Conservation (phyloP, 2,329 filamentous ascomycete species). For the Penicillium sp. region DNA sequence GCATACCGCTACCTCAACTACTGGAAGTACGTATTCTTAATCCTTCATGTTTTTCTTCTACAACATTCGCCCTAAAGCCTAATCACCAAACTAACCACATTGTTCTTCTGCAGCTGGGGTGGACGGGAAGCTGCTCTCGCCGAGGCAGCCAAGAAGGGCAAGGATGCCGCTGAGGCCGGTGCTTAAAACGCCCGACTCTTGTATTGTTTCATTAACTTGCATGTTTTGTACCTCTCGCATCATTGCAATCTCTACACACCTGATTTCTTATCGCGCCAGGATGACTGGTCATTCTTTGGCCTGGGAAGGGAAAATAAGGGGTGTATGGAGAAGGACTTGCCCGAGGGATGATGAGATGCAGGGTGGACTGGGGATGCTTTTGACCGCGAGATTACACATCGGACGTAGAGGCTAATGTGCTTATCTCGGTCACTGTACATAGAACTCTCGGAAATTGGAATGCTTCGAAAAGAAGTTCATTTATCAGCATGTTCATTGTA, state of each 20-base stretch:
- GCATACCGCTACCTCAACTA: slow-evolving; percentile 62
- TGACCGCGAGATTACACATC: background rate
- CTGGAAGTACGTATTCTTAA: slow-evolving; percentile 49
- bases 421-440: slow-evolving; percentile 21
- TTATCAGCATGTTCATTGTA: background rate
- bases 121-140: slow-evolving; percentile 42
- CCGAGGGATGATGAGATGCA: slow-evolving; percentile 4
- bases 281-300: slow-evolving; percentile 1
- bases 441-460: slow-evolving; percentile 18
- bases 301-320: slow-evolving; percentile 5
- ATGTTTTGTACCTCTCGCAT: slow-evolving; percentile 8
- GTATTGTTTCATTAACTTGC: slow-evolving; percentile 12
- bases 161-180: slow-evolving; percentile 28
- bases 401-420: background rate
- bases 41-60: background rate
- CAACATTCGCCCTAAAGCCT: background rate
- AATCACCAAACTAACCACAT: slow-evolving; percentile 9
- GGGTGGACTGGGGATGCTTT: slow-evolving; percentile 1
- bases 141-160: slow-evolving; percentile 33
- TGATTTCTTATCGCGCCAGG: slow-evolving; percentile 1
- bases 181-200: slow-evolving; percentile 16
- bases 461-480: background rate
- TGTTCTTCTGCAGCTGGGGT: slow-evolving; percentile 35
- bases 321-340: slow-evolving; percentile 12
- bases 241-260: slow-evolving; percentile 16